These are phyloP conservation scores for Aegilops sharonensis DNA, from an alignment of 176 grass and related monocot genomes.

Conservation along the genomic window DNA sequence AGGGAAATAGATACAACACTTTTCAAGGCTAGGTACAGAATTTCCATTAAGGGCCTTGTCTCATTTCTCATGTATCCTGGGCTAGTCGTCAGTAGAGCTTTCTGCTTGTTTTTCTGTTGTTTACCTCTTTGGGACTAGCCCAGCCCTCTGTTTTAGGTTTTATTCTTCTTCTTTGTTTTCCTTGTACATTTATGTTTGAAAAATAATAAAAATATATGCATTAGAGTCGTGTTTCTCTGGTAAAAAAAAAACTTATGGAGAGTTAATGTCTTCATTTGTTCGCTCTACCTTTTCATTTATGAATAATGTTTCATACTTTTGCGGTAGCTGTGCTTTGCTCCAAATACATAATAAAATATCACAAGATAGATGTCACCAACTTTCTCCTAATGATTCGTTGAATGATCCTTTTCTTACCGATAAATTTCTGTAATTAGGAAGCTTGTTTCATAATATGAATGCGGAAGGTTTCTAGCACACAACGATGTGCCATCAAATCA, in stretches of 20 bases:
- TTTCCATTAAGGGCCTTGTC: no score
- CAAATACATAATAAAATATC: slow-evolving; percentile 15
- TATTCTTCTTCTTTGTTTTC: no score
- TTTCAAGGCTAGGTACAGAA: no score
- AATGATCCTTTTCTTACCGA: neutral
- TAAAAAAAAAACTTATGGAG: neutral
- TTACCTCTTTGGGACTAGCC: no score
- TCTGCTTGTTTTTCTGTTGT: no score
- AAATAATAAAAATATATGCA: no score
- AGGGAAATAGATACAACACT: no score
- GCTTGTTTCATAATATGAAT: slow-evolving; percentile 1
- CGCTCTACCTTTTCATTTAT: neutral
- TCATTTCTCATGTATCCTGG: no score
- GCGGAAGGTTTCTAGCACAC: slow-evolving; percentile 14
- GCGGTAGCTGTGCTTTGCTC: neutral
- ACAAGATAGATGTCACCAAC: slow-evolving; percentile 7
- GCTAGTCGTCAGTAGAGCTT: no score
- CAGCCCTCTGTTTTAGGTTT: no score
- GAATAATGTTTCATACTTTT: neutral
- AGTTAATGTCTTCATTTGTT: neutral
- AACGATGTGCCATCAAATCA: slow-evolving; percentile 3
- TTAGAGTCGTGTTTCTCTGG: no score
- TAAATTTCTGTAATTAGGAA: neutral
- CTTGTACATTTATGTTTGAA: no score
- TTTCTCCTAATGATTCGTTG: slow-evolving; percentile 23